Conservation (phyloP, 2,329 filamentous ascomycete species). For the Laburnicola sp. region DNA sequence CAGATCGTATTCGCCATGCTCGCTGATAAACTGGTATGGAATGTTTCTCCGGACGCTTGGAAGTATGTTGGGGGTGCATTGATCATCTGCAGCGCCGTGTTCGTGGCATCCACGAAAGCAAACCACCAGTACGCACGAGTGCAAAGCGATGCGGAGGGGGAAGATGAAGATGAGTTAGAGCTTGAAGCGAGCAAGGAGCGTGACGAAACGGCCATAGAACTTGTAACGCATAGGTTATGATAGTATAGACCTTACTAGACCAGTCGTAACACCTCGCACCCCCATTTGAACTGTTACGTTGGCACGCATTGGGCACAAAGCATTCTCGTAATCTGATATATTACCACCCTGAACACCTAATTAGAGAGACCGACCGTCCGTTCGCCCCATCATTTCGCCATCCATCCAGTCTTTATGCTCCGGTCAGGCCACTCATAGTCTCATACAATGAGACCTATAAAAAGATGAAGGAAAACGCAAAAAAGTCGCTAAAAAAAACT, state of each 20-base stretch:
- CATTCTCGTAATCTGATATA: constrained; percentile 11
- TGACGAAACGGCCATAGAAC: neutral
- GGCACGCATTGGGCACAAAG: neutral
- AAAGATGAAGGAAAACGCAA: constrained; percentile 19
- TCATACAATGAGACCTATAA: constrained; percentile 14
- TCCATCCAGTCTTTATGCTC: constrained; percentile 19
- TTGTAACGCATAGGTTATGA: neutral
- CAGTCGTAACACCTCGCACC: no score
- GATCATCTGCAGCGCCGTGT: neutral
- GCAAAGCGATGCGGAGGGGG: neutral
- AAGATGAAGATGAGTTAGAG: neutral
- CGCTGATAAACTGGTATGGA: constrained; percentile 1
- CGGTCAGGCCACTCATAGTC: constrained; percentile 9
- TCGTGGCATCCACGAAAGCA: constrained; percentile 2
- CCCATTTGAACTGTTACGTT: no score
- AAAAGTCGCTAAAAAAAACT: constrained; percentile 29
- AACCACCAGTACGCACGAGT: constrained; percentile 3
- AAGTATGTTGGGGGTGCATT: constrained; percentile 2
- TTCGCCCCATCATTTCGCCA: constrained; percentile 9
- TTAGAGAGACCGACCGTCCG: constrained; percentile 18
- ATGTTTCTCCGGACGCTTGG: neutral
- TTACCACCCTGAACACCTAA: constrained; percentile 20
- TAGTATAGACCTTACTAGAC: no score
- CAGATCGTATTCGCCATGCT: constrained; percentile 4
- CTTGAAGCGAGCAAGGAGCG: neutral